phyloP scores from a whole-genome alignment of 345 rosid genomes.

The Hevea brasiliensis region DNA sequence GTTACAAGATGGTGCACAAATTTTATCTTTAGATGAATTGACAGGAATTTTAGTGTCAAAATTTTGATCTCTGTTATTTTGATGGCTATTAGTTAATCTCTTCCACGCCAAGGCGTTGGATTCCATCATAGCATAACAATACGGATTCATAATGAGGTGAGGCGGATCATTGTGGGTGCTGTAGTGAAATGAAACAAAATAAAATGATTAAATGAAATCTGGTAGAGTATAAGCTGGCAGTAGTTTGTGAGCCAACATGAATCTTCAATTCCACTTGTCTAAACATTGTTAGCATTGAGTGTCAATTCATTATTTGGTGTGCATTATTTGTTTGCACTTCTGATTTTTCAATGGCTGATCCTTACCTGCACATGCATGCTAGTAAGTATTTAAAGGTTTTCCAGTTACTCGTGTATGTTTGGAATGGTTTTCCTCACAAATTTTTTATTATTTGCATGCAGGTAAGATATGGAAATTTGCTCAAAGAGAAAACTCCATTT shows the following conservation, averaged over 20 bases:
- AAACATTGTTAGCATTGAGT: too few relatives aligned
- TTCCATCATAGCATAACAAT: neutral
- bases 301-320: too few relatives aligned
- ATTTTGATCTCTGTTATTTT: neutral
- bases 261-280: neutral
- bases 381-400: neutral
- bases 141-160: neutral
- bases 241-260: neutral
- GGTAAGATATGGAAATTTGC: slow-evolving; percentile 35
- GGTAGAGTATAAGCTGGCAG: neutral
- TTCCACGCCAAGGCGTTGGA: neutral
- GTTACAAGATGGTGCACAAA: neutral
- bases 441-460: slow-evolving; percentile 32
- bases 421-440: neutral
- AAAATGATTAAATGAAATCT: neutral
- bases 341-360: neutral
- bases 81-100: neutral
- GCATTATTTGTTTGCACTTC: neutral
- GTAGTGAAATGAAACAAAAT: neutral
- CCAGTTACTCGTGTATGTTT: neutral
- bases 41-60: neutral
- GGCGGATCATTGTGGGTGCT: neutral
- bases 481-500: slow-evolving; percentile 53
- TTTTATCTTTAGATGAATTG: neutral
- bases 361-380: neutral